Evolutionary conservation across 2,329 filamentous ascomycete genomes (phyloP), one percentile per base, ranked within the genome.

Genomic region (Scytalidium lignicola): DNA sequence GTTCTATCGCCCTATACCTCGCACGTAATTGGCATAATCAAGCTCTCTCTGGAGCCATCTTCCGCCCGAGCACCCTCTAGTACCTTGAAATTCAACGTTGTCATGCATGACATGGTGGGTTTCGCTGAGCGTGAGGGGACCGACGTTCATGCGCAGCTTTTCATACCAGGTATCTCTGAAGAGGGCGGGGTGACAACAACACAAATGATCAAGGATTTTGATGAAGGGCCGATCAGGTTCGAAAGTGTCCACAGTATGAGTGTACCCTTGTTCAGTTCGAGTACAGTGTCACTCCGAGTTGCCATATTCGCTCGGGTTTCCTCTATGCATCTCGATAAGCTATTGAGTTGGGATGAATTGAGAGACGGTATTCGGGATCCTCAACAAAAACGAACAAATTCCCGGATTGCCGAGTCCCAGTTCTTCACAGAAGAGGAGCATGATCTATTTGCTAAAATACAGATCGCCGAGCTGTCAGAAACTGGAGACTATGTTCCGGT

Each of bases 221-320:
- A 97, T 59, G 93, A 99, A 67, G 86, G 88, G 0, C 83, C 91
- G 0, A 84, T 99, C 49, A 85, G 88, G 3, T 99, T 99, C 58
- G 92, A 97, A 69, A 99, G 93, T 67, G 91, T 97, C 44, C 93
- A 99, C 73, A 96, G 90, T 67, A 96, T 99, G 90, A 96, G 90
- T 65, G 77, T 99, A 47, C 88, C 91, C 3, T 75, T 95, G 29
- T 86, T 85, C 41, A 87, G 85, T 43, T 81, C 90, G 1, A 80
- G 79, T 19, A 85, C 86, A 43, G 83, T 90, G 1, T 86, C 83
- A 20, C 70, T 99, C 47, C 82, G 93, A 48, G 87, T 96, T 8
- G 90, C 90, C 44, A 87, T 99, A 52, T 97, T 96, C 65, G 91
- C 93, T 17, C 86, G 86, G 62, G 89, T 96, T 29, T 93, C 90